Evolutionary conservation across 2,329 filamentous ascomycete species (phyloP).

Genomic region (Chalara sp.): DNA sequence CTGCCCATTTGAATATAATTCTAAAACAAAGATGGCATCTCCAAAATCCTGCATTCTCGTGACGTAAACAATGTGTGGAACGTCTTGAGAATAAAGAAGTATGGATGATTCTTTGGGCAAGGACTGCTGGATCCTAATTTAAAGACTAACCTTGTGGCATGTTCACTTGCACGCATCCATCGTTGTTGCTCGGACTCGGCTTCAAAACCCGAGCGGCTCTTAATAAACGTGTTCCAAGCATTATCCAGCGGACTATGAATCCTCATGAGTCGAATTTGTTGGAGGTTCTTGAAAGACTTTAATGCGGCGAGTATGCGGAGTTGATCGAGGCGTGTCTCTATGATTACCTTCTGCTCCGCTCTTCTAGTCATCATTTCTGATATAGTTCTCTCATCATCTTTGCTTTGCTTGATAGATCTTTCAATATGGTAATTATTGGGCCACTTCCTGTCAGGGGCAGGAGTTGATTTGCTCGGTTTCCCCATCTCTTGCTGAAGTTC

Average conservation of each 20-base stretch:
- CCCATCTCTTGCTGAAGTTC: background rate
- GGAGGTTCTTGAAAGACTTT: constrained; percentile 48
- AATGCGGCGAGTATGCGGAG: constrained; percentile 17
- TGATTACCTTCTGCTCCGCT: constrained; percentile 18
- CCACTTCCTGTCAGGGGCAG: constrained; percentile 2
- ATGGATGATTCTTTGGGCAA: too few species aligned
- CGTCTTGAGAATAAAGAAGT: too few species aligned
- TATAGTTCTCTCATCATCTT: constrained; percentile 12
- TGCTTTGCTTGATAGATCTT: constrained; percentile 4
- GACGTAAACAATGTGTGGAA: too few species aligned
- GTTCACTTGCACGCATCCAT: constrained; percentile 57
- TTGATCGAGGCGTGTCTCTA: constrained; percentile 14
- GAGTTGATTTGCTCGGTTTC: too few species aligned
- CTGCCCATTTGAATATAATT: too few species aligned
- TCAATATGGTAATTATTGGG: constrained; percentile 9
- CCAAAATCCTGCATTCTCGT: too few species aligned
- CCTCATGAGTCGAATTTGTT: constrained; percentile 58
- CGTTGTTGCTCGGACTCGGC: constrained; percentile 43
- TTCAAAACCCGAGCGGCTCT: constrained; percentile 35
- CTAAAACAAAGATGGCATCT: too few species aligned
- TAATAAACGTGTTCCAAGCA: constrained; percentile 43
- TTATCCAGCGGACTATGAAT: constrained; percentile 54
- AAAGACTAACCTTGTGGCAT: constrained; percentile 35
- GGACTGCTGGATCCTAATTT: too few species aligned
- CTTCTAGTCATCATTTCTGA: constrained; percentile 14